Evolutionary conservation across 1,284 basidiomycete species (phyloP).

Genomic region (Omphalotus olearius): DNA sequence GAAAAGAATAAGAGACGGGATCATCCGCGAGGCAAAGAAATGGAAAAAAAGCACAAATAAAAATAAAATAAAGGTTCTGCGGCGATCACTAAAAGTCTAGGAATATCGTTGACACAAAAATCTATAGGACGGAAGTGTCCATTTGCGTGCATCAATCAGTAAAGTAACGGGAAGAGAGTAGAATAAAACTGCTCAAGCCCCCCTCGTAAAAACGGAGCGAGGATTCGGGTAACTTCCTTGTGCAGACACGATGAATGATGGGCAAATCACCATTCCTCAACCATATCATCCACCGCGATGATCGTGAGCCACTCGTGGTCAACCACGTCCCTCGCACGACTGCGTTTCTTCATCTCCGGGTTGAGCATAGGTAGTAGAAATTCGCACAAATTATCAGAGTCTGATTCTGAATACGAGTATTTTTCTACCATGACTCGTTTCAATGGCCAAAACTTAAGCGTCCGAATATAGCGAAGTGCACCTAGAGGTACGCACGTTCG

Average conservation of each 20-base stretch:
- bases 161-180: not conserved
- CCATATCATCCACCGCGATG: slow-evolving; percentile 37
- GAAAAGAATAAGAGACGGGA: slow-evolving; percentile 9
- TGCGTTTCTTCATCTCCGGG: slow-evolving; percentile 66
- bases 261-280: slow-evolving; percentile 46
- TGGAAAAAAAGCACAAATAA: not conserved
- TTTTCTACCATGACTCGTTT: slow-evolving; percentile 82
- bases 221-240: too few relatives aligned
- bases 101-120: not conserved
- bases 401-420: slow-evolving; percentile 64
- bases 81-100: not conserved
- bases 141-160: not conserved
- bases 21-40: not conserved
- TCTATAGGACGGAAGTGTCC: not conserved
- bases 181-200: not conserved
- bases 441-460: slow-evolving; percentile 82
- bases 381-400: slow-evolving; percentile 56
- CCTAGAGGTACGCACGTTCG: slow-evolving; percentile 28
- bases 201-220: too few relatives aligned
- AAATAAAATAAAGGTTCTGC: not conserved
- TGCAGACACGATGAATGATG: too few relatives aligned
- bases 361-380: slow-evolving; percentile 82
- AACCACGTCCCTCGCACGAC: slow-evolving; percentile 69
- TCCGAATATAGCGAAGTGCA: slow-evolving; percentile 72
- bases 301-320: slow-evolving; percentile 71